A percentile compares a stretch with the other conserved stretches of the same genome.
Evolutionary conservation across 202 grass and related monocot species (phyloP).

Genomic region (Tripidium arundinaceum): DNA sequence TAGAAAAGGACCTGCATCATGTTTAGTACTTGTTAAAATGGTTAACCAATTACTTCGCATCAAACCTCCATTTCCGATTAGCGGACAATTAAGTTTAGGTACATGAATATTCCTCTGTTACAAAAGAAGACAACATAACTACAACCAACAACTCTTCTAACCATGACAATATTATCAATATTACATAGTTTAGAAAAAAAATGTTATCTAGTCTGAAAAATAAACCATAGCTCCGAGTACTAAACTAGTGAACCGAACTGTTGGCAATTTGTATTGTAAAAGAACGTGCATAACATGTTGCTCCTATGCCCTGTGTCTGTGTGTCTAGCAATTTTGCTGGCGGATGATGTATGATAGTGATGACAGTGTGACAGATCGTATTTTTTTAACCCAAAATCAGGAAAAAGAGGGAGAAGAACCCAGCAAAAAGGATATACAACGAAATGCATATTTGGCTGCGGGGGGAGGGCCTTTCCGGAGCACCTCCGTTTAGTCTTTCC

Average conservation of each 20-base stretch:
- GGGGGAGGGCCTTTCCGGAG: neutral
- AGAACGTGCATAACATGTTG: neutral
- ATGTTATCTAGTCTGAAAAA: neutral
- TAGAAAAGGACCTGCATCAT: neutral
- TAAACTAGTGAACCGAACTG: neutral
- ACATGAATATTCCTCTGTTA: neutral
- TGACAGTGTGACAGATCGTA: conserved; percentile 6
- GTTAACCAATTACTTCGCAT: neutral
- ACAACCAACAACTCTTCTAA: neutral
- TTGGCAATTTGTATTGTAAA: neutral
- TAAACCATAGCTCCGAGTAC: neutral
- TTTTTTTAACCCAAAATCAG: conserved; percentile 8
- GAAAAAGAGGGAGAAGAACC: neutral
- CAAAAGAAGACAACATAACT: neutral
- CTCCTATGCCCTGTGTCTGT: neutral
- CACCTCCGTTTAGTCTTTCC: neutral
- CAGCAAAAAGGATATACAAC: neutral
- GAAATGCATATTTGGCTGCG: conserved; percentile 17
- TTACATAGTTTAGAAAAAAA: neutral
- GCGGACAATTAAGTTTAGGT: neutral
- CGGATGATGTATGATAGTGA: neutral
- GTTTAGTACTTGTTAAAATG: neutral
- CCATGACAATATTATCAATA: neutral
- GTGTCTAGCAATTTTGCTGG: conserved; percentile 5
- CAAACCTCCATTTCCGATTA: neutral